A percentile compares a stretch with the other conserved stretches of the same genome.
phyloP scores from a whole-genome alignment of 2,329 filamentous ascomycete genomes.

The Hymenoscyphus fructigenus region DNA sequence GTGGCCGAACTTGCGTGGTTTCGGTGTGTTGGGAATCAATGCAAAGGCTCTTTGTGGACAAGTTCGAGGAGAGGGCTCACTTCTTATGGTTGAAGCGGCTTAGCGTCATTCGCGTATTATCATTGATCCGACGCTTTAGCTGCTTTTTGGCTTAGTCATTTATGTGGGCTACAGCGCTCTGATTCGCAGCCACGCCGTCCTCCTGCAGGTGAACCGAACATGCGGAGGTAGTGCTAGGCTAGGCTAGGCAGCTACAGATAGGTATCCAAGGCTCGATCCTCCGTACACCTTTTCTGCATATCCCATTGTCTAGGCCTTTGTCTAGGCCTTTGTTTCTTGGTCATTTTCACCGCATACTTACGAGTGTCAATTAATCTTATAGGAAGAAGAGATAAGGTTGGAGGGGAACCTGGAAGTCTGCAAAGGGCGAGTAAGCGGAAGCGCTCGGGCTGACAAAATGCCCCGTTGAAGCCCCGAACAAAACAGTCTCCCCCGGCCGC shows the following conservation, averaged over 20 bases:
- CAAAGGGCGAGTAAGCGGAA: too few relatives aligned
- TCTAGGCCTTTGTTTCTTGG: too few relatives aligned
- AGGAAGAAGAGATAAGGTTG: too few relatives aligned
- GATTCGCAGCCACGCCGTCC: background rate
- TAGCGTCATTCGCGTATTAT: background rate
- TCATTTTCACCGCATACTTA: too few relatives aligned
- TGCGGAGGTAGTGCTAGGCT: background rate
- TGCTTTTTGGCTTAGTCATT: background rate
- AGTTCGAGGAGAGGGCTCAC: slow-evolving; percentile 5
- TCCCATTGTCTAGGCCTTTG: too few relatives aligned
- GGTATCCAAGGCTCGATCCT: background rate
- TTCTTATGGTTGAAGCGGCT: background rate
- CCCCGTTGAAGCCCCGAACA: too few relatives aligned
- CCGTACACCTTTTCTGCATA: background rate
- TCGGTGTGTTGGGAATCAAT: slow-evolving; percentile 4
- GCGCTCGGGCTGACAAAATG: too few relatives aligned
- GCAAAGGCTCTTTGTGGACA: slow-evolving; percentile 4
- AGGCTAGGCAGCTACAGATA: background rate
- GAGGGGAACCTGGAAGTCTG: too few relatives aligned
- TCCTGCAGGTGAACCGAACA: background rate
- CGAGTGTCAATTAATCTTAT: too few relatives aligned
- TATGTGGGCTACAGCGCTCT: background rate
- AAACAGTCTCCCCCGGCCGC: background rate
- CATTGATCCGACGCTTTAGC: background rate
- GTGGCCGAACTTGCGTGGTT: slow-evolving; percentile 4